phyloP scores from a whole-genome alignment of 768 basidiomycete species.

The Rhizopogon salebrosus region DNA sequence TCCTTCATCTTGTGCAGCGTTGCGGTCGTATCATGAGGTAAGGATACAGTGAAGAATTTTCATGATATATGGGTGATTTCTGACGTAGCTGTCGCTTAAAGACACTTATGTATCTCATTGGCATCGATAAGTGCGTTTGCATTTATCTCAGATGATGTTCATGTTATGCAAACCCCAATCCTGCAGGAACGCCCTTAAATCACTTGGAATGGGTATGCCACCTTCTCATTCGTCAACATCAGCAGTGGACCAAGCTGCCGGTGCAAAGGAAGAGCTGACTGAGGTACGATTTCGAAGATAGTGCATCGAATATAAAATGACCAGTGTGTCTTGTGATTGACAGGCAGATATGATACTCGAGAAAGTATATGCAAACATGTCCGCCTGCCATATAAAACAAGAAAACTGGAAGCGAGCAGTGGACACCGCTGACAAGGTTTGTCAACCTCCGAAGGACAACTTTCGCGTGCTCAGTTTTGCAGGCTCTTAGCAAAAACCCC shows the following conservation, averaged over 20 bases:
- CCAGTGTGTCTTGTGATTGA: background rate
- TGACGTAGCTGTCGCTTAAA: conserved; percentile 21
- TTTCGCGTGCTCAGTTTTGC: background rate
- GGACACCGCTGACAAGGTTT: conserved; percentile 78
- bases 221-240: conserved; percentile 7
- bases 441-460: background rate
- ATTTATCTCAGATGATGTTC: background rate
- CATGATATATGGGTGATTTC: background rate
- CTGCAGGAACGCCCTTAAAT: conserved; percentile 49
- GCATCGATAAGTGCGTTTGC: conserved; percentile 66
- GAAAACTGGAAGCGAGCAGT: conserved; percentile 74
- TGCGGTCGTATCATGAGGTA: conserved; percentile 72
- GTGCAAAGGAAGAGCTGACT: conserved; percentile 48
- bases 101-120: conserved; percentile 70
- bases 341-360: conserved; percentile 73
- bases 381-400: conserved; percentile 77
- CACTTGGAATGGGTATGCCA: conserved; percentile 35
- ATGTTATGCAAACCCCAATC: background rate
- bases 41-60: background rate
- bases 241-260: conserved; percentile 25
- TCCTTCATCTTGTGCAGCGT: conserved; percentile 36
- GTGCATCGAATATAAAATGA: background rate
- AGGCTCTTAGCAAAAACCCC: conserved; percentile 75
- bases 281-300: conserved; percentile 40
- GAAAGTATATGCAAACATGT: conserved; percentile 83